Evolutionary conservation across 169 alveolate species (phyloP), one percentile per base, ranked within the genome.

Genomic region (Theileria annulata): DNA sequence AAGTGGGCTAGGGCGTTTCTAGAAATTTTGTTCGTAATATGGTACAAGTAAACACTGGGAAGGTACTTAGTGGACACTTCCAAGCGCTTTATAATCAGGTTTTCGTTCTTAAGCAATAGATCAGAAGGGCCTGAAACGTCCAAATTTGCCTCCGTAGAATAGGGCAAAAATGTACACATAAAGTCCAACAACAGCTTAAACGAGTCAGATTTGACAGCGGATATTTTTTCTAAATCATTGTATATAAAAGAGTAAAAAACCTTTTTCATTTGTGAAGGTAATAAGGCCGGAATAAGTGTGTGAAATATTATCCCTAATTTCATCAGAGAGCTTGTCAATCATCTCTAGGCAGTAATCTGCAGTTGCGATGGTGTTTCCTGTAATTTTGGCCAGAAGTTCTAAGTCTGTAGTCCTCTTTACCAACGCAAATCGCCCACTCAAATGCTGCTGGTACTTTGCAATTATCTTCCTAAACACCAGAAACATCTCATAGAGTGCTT

Each of bases 1-100:
- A 90, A 79, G 64, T 68, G 87, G 27, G 82, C 71, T 83, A 90
- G 72, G 62, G 82, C 86, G 19, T 78, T 58, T 17, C 92, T 54
- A 13, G 92, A 74, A 13, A 84, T 85, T 78, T 90, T 90, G 79
- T 90, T 90, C 56, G 88, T 77, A 49, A 90, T 71, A 77, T 86
- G 86, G 54, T 70, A 79, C 63, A 86, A 75, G 75, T 83, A 82
- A 19, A 48, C 78, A 21, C 60, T 10, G 35, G 88, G 88, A 19
- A 80, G 84, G 75, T 71, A 76, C 63, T 80, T 73, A 0, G 58
- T 51, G 9, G 88, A 37, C 3, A 47, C 33, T 58, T 74, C 37
- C 28, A 80, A 49, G 12, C 37, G 68, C 62, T 80, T 70, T 28
- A 74, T 9, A 28, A 80, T 67, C 47, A 71, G 28, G 21, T 42